Evolutionary conservation across 2,329 filamentous ascomycete genomes (phyloP).

Genomic region (Colletotrichum melonis): DNA sequence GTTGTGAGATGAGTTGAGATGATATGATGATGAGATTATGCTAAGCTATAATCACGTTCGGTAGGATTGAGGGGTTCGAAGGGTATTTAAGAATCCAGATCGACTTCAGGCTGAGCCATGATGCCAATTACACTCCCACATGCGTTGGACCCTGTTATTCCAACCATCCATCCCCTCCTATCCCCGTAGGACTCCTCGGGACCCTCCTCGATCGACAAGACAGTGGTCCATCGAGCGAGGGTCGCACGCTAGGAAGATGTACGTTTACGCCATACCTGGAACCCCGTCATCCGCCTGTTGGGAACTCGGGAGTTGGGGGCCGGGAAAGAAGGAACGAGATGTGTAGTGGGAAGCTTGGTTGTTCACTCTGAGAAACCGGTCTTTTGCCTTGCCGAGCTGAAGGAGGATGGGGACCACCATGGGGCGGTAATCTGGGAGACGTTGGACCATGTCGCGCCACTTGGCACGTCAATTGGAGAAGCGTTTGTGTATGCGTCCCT

Average conservation of each 20-base stretch:
- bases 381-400: not conserved
- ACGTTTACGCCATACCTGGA: slow-evolving; percentile 32
- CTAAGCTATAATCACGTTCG: not conserved
- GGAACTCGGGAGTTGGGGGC: not conserved
- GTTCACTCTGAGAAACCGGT: not conserved
- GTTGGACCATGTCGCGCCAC: slow-evolving; percentile 9
- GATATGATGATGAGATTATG: slow-evolving; percentile 3
- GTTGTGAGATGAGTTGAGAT: not conserved
- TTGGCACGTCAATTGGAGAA: not conserved
- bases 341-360: not conserved
- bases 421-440: not conserved
- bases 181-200: not conserved
- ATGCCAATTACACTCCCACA: slow-evolving; percentile 30
- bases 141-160: slow-evolving; percentile 15
- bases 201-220: slow-evolving; percentile 32
- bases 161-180: not conserved
- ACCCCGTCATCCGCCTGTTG: not conserved
- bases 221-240: slow-evolving; percentile 27
- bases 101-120: not conserved
- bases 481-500: not conserved
- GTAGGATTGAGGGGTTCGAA: not conserved
- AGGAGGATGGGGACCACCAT: no score
- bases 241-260: slow-evolving; percentile 26
- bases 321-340: not conserved
- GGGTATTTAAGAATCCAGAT: slow-evolving; percentile 22